Evolutionary conservation across 352 stramenopile species (phyloP), one percentile per base, ranked within the genome.

Genomic region (Pilasporangium apinafurcum): DNA sequence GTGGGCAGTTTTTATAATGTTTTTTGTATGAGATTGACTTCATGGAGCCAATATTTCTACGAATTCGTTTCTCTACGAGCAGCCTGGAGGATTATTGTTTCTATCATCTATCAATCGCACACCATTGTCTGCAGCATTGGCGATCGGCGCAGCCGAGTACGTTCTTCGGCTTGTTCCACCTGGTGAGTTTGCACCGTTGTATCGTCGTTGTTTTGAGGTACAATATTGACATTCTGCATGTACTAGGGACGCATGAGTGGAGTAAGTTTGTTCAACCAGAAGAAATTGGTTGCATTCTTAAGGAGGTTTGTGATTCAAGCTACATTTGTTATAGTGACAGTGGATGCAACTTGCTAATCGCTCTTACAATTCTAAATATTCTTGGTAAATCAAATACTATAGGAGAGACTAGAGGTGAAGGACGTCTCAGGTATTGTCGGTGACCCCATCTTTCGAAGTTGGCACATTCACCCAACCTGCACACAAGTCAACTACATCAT

Each of bases 71-170:
- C n/a, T n/a, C n/a, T 56, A 2, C 5, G 12, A 48, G 1, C 7
- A 87, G 74, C 76, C 77, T 9, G 79, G 77, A 22, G 82, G 82
- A 5, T 24, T 93, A 40, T 44, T 93, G 10, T 93, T 93, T 53
- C 44, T 93, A 44, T 93, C 82, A 49, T 86, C 82, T 28, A 90
- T 93, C 53, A 93, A 91, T 55, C 79, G 82, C 34, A 92, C 79
- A 7, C 48, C 64, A 20, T 47, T 89, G 17, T 84, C 82, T 1
- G 76, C 68, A 3, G 63, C 68, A 24, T 53, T 90, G 24, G 74
- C 75, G 9, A 83, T 93, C 42, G 78, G 76, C 37, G 75, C 71
- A 41, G 79, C 80, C 10, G 82, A 93, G 48, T 87, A 91, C 33
- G 48, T 92, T 29, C 51, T 93, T 31, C 60, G 63, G 16, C 65